Evolutionary conservation across 2,329 filamentous ascomycete species (phyloP).

Genomic region (Colletotrichum salicis): DNA sequence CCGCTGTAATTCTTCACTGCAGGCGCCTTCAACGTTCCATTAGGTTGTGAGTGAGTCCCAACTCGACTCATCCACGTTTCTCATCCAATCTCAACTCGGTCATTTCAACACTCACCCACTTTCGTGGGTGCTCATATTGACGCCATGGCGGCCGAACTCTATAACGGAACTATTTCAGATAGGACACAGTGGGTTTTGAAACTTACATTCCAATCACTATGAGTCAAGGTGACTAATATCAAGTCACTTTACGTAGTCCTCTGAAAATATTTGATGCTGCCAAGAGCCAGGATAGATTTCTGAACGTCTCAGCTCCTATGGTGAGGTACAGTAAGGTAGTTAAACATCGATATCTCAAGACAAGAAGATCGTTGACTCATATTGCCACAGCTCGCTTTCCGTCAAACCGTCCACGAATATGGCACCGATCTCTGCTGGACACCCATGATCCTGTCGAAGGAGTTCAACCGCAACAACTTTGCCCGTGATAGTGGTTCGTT

Average conservation of each 20-base stretch:
- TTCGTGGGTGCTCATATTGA: neutral
- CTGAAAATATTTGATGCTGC: constrained; percentile 69
- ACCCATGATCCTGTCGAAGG: constrained; percentile 77
- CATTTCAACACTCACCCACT: neutral
- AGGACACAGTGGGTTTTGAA: constrained; percentile 23
- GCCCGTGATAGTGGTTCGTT: constrained; percentile 68
- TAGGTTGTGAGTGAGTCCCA: neutral
- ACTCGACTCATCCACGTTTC: neutral
- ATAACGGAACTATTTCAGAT: constrained; percentile 29
- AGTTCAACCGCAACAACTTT: constrained; percentile 71
- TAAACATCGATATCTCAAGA: neutral
- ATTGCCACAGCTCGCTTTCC: constrained; percentile 69
- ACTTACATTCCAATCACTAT: neutral
- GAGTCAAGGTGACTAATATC: neutral
- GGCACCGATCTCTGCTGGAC: constrained; percentile 76
- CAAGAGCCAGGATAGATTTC: constrained; percentile 60
- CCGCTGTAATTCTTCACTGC: constrained; percentile 24
- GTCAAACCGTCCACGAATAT: constrained; percentile 73
- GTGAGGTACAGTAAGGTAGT: constrained; percentile 70
- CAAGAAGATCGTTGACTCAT: neutral
- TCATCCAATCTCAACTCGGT: neutral
- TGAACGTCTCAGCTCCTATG: constrained; percentile 74
- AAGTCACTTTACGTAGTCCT: constrained; percentile 53
- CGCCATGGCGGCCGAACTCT: constrained; percentile 26
- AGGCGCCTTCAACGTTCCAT: neutral